phyloP scores from a whole-genome alignment of 768 basidiomycete species.

The Tylopilus sp. region DNA sequence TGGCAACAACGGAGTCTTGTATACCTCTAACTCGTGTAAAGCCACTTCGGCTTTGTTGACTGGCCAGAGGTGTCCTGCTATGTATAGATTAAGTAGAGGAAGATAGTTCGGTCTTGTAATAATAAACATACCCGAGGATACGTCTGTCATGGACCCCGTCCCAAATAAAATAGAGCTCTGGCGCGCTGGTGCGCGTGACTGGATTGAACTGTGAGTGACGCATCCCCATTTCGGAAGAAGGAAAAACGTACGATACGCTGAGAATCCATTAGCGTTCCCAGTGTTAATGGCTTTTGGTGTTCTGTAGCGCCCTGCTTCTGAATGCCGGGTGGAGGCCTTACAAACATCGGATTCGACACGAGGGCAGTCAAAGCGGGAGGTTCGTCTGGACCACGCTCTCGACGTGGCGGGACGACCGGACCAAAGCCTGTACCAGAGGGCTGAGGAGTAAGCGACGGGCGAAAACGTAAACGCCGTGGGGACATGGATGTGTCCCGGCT shows the following conservation, averaged over 20 bases:
- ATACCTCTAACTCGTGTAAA: slow-evolving; percentile 69
- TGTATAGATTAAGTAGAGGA: slow-evolving; percentile 14
- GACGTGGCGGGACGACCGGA: slow-evolving; percentile 36
- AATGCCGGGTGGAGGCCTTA: slow-evolving; percentile 50
- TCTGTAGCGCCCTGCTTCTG: slow-evolving; percentile 23
- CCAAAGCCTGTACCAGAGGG: slow-evolving; percentile 44
- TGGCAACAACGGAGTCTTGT: slow-evolving; percentile 75
- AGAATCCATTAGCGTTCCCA: slow-evolving; percentile 57
- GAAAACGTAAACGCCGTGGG: slow-evolving; percentile 49
- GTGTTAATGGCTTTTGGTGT: slow-evolving; percentile 39
- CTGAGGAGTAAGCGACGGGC: slow-evolving; percentile 69
- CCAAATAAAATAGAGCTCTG: slow-evolving; percentile 53
- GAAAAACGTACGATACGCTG: slow-evolving; percentile 48
- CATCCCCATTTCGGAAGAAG: neutral
- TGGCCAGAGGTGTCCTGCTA: slow-evolving; percentile 30
- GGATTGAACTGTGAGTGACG: slow-evolving; percentile 6
- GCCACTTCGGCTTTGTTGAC: slow-evolving; percentile 60
- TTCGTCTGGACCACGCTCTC: slow-evolving; percentile 55
- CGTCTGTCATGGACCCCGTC: slow-evolving; percentile 33
- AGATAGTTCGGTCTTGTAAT: neutral
- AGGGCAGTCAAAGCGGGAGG: slow-evolving; percentile 65
- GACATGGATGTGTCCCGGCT: slow-evolving; percentile 45
- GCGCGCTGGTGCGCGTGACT: slow-evolving; percentile 50
- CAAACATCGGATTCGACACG: slow-evolving; percentile 63
- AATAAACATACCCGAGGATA: slow-evolving; percentile 30